Evolutionary conservation across 31 red algal species (phyloP), one percentile per base, ranked within the genome.

Genomic region (Bonnemaisonia californica): DNA sequence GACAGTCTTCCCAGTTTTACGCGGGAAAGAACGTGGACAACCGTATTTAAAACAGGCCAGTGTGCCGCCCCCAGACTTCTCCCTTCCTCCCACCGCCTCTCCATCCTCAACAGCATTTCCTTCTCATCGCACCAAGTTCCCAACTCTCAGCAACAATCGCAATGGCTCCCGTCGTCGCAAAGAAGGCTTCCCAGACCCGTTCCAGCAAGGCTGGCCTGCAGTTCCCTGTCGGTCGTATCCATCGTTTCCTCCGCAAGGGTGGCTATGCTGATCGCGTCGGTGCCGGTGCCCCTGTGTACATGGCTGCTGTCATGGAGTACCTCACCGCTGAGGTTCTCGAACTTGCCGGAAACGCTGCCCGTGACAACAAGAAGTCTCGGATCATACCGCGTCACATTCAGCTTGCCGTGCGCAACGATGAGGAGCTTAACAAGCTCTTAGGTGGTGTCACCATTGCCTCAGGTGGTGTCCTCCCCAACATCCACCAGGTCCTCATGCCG

Each of bases 321-420:
- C 88, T 99, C 42, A 96, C 97, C 3, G 97, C 97, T 33, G 97
- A 99, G 76, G 93, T 99, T 38, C 75, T 99, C 26, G 97, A 99
- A 58, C 81, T 99, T 33, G 93, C 97, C n/a, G 97, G 97, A 32
- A 99, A 99, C 73, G 93, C 93, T 54, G 93, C 97, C 23, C 89
- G 93, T 66, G 93, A 96, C 88, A 99, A 96, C 86, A 99, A 99
- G 93, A 99, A 96, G 84, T 91, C 93, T 11, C 89, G 97, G 56
- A 99, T 99, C 88, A 88, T 99, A n/a, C 97, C 97, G 28, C 88
- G 97, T 16, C 93, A 99, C 76, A 93, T 99, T 83, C 93, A 96
- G 64, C 90, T 99, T 23, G 93, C 97, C n/a, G 90, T 99, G 28
- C 85, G 93, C 39, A 96, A 99, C 69, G 97, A 99, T 77, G 97